A percentile compares a stretch with the other conserved stretches of the same genome.
phyloP scores from a whole-genome alignment of 345 rosid species.

The Aquilaria yunnanensis region DNA sequence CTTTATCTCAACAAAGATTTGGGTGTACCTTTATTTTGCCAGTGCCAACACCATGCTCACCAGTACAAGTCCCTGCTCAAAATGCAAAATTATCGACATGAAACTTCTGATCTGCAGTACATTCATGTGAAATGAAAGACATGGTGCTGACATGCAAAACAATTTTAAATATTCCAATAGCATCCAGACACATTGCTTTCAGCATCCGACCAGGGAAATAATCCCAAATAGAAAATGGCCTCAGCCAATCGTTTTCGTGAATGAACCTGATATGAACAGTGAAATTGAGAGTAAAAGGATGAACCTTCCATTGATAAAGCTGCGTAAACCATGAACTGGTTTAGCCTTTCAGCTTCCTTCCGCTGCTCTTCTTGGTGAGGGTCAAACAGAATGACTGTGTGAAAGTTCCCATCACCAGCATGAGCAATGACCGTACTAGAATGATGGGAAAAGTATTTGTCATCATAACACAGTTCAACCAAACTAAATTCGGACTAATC shows the following conservation, averaged over 20 bases:
- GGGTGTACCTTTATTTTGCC: constrained; percentile 82
- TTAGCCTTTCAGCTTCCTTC: constrained; percentile 72
- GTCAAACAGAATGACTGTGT: constrained; percentile 70
- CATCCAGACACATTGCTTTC: too few relatives aligned
- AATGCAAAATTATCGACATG: constrained; percentile 10
- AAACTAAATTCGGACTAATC: neutral
- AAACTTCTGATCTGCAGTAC: too few relatives aligned
- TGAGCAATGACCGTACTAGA: constrained; percentile 81
- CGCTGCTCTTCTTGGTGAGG: constrained; percentile 58
- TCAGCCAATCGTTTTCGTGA: too few relatives aligned
- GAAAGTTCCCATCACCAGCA: constrained; percentile 96
- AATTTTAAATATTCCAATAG: too few relatives aligned
- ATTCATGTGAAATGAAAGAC: too few relatives aligned
- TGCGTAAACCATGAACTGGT: constrained; percentile 65
- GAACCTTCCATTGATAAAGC: constrained; percentile 90
- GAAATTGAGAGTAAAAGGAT: neutral
- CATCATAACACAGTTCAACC: constrained; percentile 2
- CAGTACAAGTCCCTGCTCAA: constrained; percentile 84
- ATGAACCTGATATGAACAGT: too few relatives aligned
- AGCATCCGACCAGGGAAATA: too few relatives aligned
- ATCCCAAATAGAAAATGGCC: too few relatives aligned
- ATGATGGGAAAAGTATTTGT: constrained; percentile 8
- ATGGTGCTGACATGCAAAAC: too few relatives aligned
- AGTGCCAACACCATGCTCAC: constrained; percentile 95
- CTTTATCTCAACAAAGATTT: neutral